These are phyloP conservation scores for Flaveria ramosissima DNA, from an alignment of 129 eudicot genomes.

Conservation along the genomic window DNA sequence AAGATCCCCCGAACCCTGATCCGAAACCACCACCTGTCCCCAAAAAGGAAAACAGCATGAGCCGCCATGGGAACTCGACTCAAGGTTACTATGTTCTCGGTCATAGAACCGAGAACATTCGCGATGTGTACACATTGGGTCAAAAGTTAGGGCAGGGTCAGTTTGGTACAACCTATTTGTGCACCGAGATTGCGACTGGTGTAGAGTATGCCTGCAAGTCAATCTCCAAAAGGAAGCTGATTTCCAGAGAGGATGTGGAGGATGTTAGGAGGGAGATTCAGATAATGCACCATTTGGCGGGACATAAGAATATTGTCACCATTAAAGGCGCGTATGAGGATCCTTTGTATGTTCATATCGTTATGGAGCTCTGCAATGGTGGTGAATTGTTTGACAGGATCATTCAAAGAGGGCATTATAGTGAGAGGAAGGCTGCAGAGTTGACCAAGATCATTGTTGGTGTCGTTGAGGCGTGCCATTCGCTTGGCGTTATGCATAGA, in stretches of 20 bases:
- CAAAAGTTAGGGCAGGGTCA: constrained; percentile 87
- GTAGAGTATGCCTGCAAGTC: constrained; percentile 85
- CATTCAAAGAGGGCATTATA: constrained; percentile 89
- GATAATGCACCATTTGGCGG: constrained; percentile 98
- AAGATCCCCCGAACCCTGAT: constrained; percentile 28
- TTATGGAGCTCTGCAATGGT: constrained; percentile 90
- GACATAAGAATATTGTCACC: constrained; percentile 84
- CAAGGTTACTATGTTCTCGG: constrained; percentile 75
- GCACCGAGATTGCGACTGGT: constrained; percentile 74
- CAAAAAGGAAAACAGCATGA: constrained; percentile 59
- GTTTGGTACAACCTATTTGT: constrained; percentile 81
- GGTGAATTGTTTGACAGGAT: constrained; percentile 91
- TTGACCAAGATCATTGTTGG: constrained; percentile 80
- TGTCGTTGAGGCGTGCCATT: constrained; percentile 84
- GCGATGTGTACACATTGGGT: constrained; percentile 79
- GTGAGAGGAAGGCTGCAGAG: constrained; percentile 90
- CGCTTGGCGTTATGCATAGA: constrained; percentile 93
- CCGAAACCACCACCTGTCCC: constrained; percentile 37
- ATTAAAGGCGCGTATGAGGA: constrained; percentile 97
- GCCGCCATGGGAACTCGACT: constrained; percentile 42
- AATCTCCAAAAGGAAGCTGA: constrained; percentile 83
- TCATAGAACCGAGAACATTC: constrained; percentile 75
- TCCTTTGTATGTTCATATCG: constrained; percentile 84
- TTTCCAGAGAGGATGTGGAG: constrained; percentile 84
- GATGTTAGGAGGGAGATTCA: constrained; percentile 98